phyloP scores from a whole-genome alignment of 129 eudicot genomes.

The Lactuca sativa region DNA sequence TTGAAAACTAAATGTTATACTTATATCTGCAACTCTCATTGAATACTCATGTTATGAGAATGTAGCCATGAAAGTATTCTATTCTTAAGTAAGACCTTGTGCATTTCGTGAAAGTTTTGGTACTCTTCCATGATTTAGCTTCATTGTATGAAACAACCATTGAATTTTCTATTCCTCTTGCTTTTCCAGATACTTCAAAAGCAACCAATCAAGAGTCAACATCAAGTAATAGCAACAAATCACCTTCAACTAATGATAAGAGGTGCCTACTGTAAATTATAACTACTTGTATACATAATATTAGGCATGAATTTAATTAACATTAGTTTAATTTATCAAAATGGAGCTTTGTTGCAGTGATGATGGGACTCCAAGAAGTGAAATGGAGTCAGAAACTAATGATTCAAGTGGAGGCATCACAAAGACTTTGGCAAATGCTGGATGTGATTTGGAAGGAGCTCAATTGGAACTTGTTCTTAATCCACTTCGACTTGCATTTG shows the following conservation, averaged over 20 bases:
- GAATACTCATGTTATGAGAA: conserved; percentile 5
- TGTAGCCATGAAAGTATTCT: conserved; percentile 1
- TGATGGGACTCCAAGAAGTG: conserved; percentile 42
- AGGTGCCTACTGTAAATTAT: conserved; percentile 43
- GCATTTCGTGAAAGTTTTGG: neutral
- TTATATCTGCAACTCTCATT: conserved; percentile 8
- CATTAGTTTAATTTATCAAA: conserved; percentile 29
- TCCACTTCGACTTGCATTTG: conserved; percentile 92
- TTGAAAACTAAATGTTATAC: neutral
- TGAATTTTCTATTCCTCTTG: conserved; percentile 21
- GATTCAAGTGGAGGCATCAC: conserved; percentile 43
- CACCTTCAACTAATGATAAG: conserved; percentile 33
- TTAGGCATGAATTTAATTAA: conserved; percentile 21
- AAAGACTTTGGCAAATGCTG: conserved; percentile 71
- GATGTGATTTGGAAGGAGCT: conserved; percentile 65
- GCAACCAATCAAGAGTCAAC: conserved; percentile 41
- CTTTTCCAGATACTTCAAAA: conserved; percentile 57
- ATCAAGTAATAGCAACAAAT: conserved; percentile 35
- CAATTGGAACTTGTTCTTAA: conserved; percentile 75
- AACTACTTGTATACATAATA: conserved; percentile 10
- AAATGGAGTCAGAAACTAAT: conserved; percentile 34
- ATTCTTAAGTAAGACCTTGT: neutral
- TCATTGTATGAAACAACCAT: neutral
- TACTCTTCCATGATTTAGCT: conserved; percentile 1
- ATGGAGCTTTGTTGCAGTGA: conserved; percentile 47